phyloP scores from a whole-genome alignment of 2,329 filamentous ascomycete species.

The Teratosphaeria gauchensis region DNA sequence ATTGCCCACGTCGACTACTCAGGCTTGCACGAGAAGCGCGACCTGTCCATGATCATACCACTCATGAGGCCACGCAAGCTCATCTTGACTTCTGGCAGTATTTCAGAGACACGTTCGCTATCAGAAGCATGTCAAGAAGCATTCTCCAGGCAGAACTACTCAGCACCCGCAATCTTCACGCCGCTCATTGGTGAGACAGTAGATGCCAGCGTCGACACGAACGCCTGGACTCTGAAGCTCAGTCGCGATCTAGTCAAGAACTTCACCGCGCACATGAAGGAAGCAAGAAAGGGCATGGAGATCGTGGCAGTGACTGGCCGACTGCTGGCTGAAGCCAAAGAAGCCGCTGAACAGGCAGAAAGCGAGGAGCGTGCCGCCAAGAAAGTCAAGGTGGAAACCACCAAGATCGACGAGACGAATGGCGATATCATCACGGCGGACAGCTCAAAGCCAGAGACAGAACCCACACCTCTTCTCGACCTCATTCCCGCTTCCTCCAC shows the following conservation, averaged over 20 bases:
- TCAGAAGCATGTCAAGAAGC: conserved; percentile 65
- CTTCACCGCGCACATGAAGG: conserved; percentile 86
- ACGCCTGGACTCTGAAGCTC: conserved; percentile 91
- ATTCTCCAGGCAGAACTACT: conserved; percentile 23
- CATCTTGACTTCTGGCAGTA: conserved; percentile 74
- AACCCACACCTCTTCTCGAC: conserved; percentile 41
- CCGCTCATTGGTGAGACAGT: conserved; percentile 64
- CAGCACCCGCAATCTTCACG: conserved; percentile 54
- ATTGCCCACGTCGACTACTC: conserved; percentile 87
- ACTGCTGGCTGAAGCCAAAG: conserved; percentile 41
- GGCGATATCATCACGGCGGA: conserved; percentile 9
- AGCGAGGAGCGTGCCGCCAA: not conserved
- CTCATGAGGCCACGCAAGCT: conserved; percentile 90
- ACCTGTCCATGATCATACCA: conserved; percentile 87
- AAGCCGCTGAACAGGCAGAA: conserved; percentile 26
- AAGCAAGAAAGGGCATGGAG: conserved; percentile 55
- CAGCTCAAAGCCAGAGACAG: no score
- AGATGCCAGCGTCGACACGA: conserved; percentile 92
- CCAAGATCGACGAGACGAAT: not conserved
- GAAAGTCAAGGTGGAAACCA: not conserved
- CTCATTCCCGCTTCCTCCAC: conserved; percentile 30
- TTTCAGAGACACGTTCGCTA: conserved; percentile 64
- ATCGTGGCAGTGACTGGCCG: conserved; percentile 86
- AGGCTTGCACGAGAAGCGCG: conserved; percentile 86
- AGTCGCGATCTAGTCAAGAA: conserved; percentile 75